These are phyloP conservation scores for Pestalotiopsis sp. DNA, from an alignment of 2,329 filamentous ascomycete genomes.

Conservation along the genomic window DNA sequence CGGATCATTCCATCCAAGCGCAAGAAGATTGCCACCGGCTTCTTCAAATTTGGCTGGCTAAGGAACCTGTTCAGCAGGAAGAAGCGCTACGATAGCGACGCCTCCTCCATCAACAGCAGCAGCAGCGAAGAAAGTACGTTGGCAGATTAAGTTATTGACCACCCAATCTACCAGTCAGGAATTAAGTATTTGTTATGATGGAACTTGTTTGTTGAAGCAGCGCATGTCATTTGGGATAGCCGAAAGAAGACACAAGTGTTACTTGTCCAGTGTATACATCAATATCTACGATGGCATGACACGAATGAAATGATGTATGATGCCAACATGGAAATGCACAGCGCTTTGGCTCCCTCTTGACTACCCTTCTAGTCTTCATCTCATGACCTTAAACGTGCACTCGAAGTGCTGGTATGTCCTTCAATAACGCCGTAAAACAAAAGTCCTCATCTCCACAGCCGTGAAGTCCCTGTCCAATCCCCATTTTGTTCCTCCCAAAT, in stretches of 20 bases:
- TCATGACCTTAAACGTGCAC: not conserved
- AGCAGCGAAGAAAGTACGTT: not conserved
- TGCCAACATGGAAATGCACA: not conserved
- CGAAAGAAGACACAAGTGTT: not conserved
- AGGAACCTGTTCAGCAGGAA: not conserved
- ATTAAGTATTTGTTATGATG: not conserved
- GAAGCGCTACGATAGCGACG: not conserved
- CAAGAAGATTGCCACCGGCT: not conserved
- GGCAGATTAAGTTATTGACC: not conserved
- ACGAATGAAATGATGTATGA: not conserved
- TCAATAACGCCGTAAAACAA: not conserved
- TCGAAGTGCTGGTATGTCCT: not conserved
- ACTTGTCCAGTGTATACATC: not conserved
- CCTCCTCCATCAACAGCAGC: not conserved
- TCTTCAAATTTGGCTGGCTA: not conserved
- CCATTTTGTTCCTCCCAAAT: not conserved
- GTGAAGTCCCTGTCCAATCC: not conserved
- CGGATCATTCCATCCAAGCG: not conserved
- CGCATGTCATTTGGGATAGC: not conserved
- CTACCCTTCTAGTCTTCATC: not conserved
- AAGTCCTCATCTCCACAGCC: not conserved
- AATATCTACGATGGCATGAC: not conserved
- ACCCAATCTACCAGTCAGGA: not conserved
- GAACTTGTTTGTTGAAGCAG: too few species aligned
- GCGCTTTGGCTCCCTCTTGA: not conserved